phyloP scores from a whole-genome alignment of 805 yeast genomes.

The Starmerella bombi region DNA sequence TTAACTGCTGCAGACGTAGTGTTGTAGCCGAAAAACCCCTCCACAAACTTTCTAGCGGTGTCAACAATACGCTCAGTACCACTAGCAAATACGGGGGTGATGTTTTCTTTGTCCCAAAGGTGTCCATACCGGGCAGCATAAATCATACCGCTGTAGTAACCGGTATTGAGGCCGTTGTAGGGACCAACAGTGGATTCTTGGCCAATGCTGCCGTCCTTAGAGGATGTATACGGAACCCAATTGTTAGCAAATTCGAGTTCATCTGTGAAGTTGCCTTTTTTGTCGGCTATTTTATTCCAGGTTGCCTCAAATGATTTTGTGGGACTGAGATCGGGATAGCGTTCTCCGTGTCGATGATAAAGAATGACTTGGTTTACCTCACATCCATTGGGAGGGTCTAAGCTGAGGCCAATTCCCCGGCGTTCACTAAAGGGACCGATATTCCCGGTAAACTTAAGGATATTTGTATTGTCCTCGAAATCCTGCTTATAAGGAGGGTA shows the following conservation, averaged over 20 bases:
- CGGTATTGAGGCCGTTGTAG: slow-evolving; percentile 36
- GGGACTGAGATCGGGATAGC: slow-evolving; percentile 29
- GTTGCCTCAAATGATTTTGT: slow-evolving; percentile 18
- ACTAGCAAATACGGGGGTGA: slow-evolving; percentile 32
- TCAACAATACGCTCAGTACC: slow-evolving; percentile 28
- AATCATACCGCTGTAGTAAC: slow-evolving; percentile 33
- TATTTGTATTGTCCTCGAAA: slow-evolving; percentile 31
- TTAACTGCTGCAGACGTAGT: slow-evolving; percentile 29
- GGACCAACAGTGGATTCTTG: slow-evolving; percentile 37
- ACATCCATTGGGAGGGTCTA: slow-evolving; percentile 36
- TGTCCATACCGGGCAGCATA: slow-evolving; percentile 34
- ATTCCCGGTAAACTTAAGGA: slow-evolving; percentile 29
- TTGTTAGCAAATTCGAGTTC: slow-evolving; percentile 33
- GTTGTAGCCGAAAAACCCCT: slow-evolving; percentile 42
- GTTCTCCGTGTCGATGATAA: slow-evolving; percentile 40
- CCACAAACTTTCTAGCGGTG: slow-evolving; percentile 42
- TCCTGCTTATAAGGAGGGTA: slow-evolving; percentile 7
- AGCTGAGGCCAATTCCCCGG: slow-evolving; percentile 36
- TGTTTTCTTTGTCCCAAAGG: slow-evolving; percentile 28
- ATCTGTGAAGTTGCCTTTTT: not conserved
- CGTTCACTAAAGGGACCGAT: slow-evolving; percentile 38
- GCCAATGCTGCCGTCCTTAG: slow-evolving; percentile 21
- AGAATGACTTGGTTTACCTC: slow-evolving; percentile 37
- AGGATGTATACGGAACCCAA: slow-evolving; percentile 34
- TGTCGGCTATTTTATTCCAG: slow-evolving; percentile 12